Evolutionary conservation across 78 protist species (phyloP).

Genomic region (Tieghemostelium lacteum): DNA sequence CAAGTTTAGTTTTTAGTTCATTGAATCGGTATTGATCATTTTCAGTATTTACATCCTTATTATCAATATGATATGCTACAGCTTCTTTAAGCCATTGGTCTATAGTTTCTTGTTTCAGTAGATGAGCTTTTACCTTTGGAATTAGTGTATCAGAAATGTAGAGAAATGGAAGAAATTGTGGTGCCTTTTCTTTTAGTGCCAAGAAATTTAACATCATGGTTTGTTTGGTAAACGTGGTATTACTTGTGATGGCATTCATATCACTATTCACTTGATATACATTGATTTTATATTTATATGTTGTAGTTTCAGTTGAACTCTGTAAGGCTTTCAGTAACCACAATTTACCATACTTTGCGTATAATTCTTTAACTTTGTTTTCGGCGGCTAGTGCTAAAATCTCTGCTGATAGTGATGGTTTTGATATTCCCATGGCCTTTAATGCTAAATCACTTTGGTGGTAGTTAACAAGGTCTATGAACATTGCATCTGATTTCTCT

Average conservation of each 20-base stretch:
- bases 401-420: background rate
- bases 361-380: background rate
- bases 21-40: background rate
- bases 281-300: background rate
- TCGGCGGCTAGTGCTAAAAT: background rate
- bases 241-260: background rate
- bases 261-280: background rate
- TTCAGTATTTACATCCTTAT: background rate
- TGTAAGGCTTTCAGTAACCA: conserved; percentile 8
- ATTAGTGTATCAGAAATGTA: background rate
- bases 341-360: background rate
- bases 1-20: conserved; percentile 30
- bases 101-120: background rate
- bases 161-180: background rate
- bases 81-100: background rate
- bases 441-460: background rate
- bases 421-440: background rate
- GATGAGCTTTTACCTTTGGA: background rate
- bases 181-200: conserved; percentile 12
- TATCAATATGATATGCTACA: background rate
- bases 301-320: background rate
- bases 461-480: background rate
- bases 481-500: background rate
- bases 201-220: conserved; percentile 10
- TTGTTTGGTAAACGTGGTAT: background rate